phyloP scores from a whole-genome alignment of 2,329 filamentous ascomycete species.

The Aaosphaeria pasadenensis region DNA sequence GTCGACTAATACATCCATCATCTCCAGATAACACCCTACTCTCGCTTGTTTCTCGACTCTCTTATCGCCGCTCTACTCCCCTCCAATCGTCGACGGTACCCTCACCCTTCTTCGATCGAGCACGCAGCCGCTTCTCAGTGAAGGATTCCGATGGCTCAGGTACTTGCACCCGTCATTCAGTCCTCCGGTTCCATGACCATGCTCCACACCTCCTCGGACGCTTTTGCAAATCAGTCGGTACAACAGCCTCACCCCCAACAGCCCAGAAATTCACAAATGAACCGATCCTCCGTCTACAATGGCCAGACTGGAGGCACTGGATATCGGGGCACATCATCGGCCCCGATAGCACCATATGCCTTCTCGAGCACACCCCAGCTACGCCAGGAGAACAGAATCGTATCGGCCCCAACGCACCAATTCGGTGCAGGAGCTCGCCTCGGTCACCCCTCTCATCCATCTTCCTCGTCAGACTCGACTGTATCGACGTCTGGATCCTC shows the following conservation, averaged over 20 bases:
- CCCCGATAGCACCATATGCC: slow-evolving; percentile 50
- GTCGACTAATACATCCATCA: slow-evolving; percentile 2
- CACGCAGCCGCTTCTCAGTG: slow-evolving; percentile 14
- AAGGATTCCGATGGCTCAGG: slow-evolving; percentile 40
- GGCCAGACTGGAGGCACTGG: slow-evolving; percentile 35
- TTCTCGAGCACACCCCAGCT: slow-evolving; percentile 54
- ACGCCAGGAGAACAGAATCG: slow-evolving; percentile 55
- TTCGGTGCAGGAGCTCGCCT: slow-evolving; percentile 27
- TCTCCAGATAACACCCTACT: background rate
- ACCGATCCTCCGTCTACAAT: slow-evolving; percentile 44
- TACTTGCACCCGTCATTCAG: slow-evolving; percentile 48
- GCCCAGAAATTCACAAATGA: slow-evolving; percentile 40
- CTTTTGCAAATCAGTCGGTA: slow-evolving; percentile 41
- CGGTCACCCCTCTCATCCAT: slow-evolving; percentile 37
- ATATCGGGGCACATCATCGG: slow-evolving; percentile 42
- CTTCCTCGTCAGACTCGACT: slow-evolving; percentile 42
- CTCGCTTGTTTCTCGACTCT: background rate
- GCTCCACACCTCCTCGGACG: slow-evolving; percentile 49
- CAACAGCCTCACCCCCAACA: slow-evolving; percentile 36
- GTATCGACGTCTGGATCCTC: slow-evolving; percentile 51
- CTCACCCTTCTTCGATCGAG: slow-evolving; percentile 15
- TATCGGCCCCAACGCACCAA: slow-evolving; percentile 50
- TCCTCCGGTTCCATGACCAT: slow-evolving; percentile 48
- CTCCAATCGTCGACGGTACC: background rate
- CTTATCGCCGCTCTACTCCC: slow-evolving; percentile 6